A percentile compares a stretch with the other conserved stretches of the same genome.
phyloP scores from a whole-genome alignment of 495 filamentous ascomycete genomes.

The Lophiotrema nucula region DNA sequence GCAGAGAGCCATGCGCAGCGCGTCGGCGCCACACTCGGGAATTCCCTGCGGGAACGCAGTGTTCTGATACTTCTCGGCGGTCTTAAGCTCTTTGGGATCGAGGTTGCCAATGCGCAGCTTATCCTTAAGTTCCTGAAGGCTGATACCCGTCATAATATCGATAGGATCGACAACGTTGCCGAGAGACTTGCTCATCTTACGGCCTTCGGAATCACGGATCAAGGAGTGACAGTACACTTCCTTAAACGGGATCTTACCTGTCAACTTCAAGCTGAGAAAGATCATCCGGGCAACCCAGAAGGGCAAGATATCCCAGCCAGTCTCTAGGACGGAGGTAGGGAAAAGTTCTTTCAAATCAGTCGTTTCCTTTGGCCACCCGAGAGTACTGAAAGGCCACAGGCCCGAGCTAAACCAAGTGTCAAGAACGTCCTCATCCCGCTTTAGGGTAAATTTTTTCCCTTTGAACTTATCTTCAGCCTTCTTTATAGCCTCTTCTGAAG shows the following conservation, averaged over 20 bases:
- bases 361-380: constrained; percentile 64
- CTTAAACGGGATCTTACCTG: constrained; percentile 70
- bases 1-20: constrained; percentile 76
- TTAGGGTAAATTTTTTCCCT: constrained; percentile 65
- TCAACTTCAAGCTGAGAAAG: constrained; percentile 74
- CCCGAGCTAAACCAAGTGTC: constrained; percentile 85
- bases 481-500: constrained; percentile 53
- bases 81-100: constrained; percentile 68
- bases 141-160: constrained; percentile 74
- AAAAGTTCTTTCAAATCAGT: constrained; percentile 54
- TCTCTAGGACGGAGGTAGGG: constrained; percentile 75
- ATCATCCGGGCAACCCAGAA: constrained; percentile 90
- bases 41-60: constrained; percentile 79
- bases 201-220: constrained; percentile 72
- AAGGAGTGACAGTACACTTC: constrained; percentile 78
- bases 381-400: constrained; percentile 76
- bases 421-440: constrained; percentile 69
- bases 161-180: constrained; percentile 81
- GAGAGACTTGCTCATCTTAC: constrained; percentile 83
- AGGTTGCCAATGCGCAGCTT: constrained; percentile 72
- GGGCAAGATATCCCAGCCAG: constrained; percentile 82
- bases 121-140: constrained; percentile 63
- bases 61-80: constrained; percentile 75
- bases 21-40: constrained; percentile 83
- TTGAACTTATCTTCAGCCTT: constrained; percentile 62